Base-by-base conservation (phyloP, 257 asterid species). In the Paulownia fortunei region DNA sequence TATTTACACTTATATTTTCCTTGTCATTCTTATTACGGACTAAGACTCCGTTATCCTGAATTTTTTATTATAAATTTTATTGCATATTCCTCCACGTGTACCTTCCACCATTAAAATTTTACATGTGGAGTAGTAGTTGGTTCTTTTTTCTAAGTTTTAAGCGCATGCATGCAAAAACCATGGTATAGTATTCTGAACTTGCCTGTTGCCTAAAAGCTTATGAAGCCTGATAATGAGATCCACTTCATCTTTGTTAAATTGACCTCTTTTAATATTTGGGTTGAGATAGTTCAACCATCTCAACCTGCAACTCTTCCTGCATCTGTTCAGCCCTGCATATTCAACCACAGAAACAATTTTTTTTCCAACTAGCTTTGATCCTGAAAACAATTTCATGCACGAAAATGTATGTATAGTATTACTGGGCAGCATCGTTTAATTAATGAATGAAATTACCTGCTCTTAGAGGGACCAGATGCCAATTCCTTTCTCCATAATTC, bases 121-220 rank as follows among this genome's bases (percentile, higher is more conserved):
- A n/a, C n/a, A n/a, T n/a, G n/a, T n/a, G n/a, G n/a, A n/a, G n/a
- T 32, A 32, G 37, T 32, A 32, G 37, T 32, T 32, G 37, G 37
- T n/a, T n/a, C 2, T 32, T 32, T 32, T 32, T 32, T 32, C 37
- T n/a, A 32, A 32, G 37, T 32, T 32, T 32, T 32, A 32, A 32
- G 37, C 4, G 37, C 37, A 32, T 32, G 4, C 37, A 32, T 32
- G 49, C 49, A 42, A 47, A 47, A 47, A n/a, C n/a, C 54, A 15
- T 47, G 5, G 54, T 2, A 47, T 12, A 47, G 54, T 47, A 12
- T 47, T 47, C 54, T 15, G 54, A 47, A 62, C 82, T 71, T 61
- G 69, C 92, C 87, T 85, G 83, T 88, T 88, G 65, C 92, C 92
- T 76, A 87, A 34, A 5, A 87, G 77, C 79, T 87, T 87, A 61